A percentile compares a stretch with the other conserved stretches of the same genome.
These are phyloP conservation scores for Helotiales sp. DNA, from an alignment of 2,329 filamentous ascomycete species.

Conservation along the genomic window DNA sequence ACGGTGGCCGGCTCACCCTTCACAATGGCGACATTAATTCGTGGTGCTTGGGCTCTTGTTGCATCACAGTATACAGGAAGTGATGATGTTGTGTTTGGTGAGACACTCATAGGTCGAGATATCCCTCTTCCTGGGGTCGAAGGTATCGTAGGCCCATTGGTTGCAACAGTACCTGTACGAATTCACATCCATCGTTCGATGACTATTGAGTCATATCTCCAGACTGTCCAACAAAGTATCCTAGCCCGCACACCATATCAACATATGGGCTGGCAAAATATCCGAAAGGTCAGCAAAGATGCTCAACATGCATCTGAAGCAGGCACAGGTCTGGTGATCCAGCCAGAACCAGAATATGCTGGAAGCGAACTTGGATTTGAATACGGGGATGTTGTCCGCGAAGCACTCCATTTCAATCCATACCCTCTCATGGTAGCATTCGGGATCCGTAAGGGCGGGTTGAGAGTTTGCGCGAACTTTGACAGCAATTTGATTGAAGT, in stretches of 20 bases:
- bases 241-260: conserved; percentile 51
- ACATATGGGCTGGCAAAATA: conserved; percentile 38
- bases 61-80: conserved; percentile 46
- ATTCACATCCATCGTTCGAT: conserved; percentile 37
- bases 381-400: conserved; percentile 42
- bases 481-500: conserved; percentile 46
- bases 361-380: conserved; percentile 46
- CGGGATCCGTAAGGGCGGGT: conserved; percentile 49
- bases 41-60: conserved; percentile 49
- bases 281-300: conserved; percentile 33
- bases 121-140: conserved; percentile 48
- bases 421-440: conserved; percentile 56
- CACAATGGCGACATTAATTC: conserved; percentile 35
- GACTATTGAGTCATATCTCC: conserved; percentile 48
- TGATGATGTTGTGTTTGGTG: conserved; percentile 50
- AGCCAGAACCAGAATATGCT: conserved; percentile 43
- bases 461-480: conserved; percentile 51
- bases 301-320: conserved; percentile 33
- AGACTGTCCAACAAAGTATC: conserved; percentile 52
- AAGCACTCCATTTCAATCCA: conserved; percentile 49
- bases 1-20: conserved; percentile 19
- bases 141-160: conserved; percentile 50
- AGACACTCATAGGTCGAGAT: conserved; percentile 51
- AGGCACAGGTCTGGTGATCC: conserved; percentile 32
- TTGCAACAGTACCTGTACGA: conserved; percentile 50